A percentile compares a stretch with the other conserved stretches of the same genome.
phyloP scores from a whole-genome alignment of 805 yeast species.

The Komagataella populi region DNA sequence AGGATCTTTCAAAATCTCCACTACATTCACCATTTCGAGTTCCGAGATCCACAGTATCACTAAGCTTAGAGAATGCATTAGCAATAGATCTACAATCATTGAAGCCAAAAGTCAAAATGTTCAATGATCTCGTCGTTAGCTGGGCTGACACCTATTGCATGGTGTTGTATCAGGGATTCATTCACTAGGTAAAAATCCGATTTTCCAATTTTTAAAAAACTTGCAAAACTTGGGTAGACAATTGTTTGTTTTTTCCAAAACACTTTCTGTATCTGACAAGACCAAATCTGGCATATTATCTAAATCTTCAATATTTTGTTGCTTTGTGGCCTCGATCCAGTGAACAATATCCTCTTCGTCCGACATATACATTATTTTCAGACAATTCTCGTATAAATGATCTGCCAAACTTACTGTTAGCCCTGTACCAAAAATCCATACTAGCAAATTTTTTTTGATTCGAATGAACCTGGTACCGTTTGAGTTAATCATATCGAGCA shows the following conservation, averaged over 20 bases:
- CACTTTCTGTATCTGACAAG: neutral
- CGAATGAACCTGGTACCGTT: neutral
- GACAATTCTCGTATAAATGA: conserved; percentile 11
- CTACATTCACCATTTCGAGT: no score
- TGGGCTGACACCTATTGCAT: neutral
- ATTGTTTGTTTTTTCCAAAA: neutral
- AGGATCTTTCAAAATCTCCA: no score
- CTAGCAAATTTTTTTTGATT: neutral
- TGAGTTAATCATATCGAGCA: conserved; percentile 27
- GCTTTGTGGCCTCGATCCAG: neutral
- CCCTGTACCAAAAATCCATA: neutral
- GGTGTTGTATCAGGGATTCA: neutral
- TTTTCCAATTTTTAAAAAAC: neutral
- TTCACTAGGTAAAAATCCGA: neutral
- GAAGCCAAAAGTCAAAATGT: neutral
- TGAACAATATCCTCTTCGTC: conserved; percentile 12
- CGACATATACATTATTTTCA: conserved; percentile 32
- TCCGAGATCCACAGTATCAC: no score
- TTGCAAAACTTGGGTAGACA: neutral
- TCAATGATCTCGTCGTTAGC: neutral
- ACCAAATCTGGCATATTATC: neutral
- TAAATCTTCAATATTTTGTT: neutral
- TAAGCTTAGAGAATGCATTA: no score
- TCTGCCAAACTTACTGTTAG: neutral
- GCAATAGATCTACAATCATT: neutral